Evolutionary conservation across 345 rosid genomes (phyloP).

Genomic region (Rhizophora mangle): DNA sequence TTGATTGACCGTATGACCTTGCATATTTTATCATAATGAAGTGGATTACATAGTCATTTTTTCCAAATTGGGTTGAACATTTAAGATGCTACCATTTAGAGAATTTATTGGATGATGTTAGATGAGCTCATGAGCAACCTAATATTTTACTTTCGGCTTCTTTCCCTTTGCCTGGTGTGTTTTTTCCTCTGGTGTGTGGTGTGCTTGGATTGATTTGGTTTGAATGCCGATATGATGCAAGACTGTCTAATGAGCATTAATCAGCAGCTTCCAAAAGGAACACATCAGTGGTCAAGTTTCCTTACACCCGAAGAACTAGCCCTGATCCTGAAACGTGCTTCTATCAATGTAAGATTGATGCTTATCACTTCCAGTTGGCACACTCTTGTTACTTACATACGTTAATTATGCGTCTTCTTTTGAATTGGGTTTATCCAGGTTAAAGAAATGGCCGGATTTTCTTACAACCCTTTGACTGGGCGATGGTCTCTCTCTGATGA

Average conservation of each 20-base stretch:
- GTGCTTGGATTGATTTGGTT: no score
- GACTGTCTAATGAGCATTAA: slow-evolving; percentile 2
- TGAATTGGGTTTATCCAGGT: slow-evolving; percentile 41
- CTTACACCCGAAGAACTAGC: slow-evolving; percentile 74
- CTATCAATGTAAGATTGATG: slow-evolving; percentile 44
- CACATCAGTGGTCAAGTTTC: slow-evolving; percentile 87
- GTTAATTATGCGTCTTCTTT: background rate
- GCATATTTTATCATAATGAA: no score
- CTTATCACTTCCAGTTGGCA: background rate
- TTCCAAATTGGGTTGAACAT: no score
- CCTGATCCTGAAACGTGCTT: slow-evolving; percentile 53
- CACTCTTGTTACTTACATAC: background rate
- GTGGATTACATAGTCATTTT: no score
- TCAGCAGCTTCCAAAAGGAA: slow-evolving; percentile 84
- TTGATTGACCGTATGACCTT: no score
- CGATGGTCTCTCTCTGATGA: slow-evolving; percentile 76
- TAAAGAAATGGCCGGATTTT: slow-evolving; percentile 87
- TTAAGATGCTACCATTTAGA: no score
- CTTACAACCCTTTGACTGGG: slow-evolving; percentile 60
- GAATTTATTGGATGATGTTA: no score
- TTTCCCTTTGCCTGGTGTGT: no score
- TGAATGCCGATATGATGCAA: no score
- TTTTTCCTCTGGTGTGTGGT: no score
- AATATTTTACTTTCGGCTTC: no score
- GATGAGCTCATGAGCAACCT: no score